Conservation (phyloP, 2,329 filamentous ascomycete species). For the Ophiosphaerella herpotricha region DNA sequence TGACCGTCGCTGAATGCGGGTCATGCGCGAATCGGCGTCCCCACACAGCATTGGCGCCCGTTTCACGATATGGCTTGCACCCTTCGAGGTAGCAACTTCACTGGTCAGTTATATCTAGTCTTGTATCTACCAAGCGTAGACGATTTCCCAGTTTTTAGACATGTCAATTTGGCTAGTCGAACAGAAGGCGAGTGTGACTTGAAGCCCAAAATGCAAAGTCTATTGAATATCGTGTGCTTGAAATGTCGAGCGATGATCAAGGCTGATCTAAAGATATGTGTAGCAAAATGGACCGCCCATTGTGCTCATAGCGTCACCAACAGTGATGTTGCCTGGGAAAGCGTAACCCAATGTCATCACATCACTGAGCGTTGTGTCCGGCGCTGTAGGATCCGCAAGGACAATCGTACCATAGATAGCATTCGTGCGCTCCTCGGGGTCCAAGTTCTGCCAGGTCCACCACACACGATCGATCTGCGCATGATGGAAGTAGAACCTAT, state of each 20-base stretch:
- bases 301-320: constrained; percentile 51
- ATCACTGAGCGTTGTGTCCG: constrained; percentile 53
- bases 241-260: constrained; percentile 1
- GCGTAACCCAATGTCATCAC: constrained; percentile 47
- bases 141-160: no score
- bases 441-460: constrained; percentile 57
- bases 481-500: constrained; percentile 52
- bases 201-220: background rate
- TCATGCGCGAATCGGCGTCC: constrained; percentile 23
- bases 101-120: constrained; percentile 1
- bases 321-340: constrained; percentile 37
- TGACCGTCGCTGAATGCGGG: constrained; percentile 23
- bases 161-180: no score
- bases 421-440: constrained; percentile 43
- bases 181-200: background rate
- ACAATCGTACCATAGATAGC: constrained; percentile 50
- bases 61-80: background rate
- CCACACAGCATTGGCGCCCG: background rate
- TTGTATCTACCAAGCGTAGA: background rate
- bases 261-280: constrained; percentile 42
- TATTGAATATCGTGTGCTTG: background rate
- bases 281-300: constrained; percentile 55
- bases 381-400: constrained; percentile 50
- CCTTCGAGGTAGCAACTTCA: no score
- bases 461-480: constrained; percentile 53